phyloP scores from a whole-genome alignment of 192 early-diverging fungal species.

The Umbelopsis isabellina region DNA sequence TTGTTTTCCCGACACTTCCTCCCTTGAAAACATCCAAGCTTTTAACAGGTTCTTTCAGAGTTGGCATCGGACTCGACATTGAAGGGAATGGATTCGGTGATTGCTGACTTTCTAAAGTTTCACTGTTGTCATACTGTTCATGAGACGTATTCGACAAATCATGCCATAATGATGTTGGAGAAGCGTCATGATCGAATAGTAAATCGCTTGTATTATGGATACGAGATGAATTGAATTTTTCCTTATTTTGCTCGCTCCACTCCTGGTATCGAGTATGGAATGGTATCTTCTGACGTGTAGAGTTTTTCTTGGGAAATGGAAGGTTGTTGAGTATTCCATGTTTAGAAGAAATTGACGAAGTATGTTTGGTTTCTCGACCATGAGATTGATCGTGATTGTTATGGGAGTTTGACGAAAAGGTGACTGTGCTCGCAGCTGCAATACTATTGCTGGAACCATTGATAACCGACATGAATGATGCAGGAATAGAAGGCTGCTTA shows the following conservation, averaged over 20 bases:
- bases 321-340: slow-evolving; percentile 11
- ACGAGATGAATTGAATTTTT: neutral
- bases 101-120: neutral
- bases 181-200: too few species aligned
- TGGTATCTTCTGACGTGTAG: slow-evolving; percentile 23
- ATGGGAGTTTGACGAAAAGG: neutral
- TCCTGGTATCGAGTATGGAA: slow-evolving; percentile 37
- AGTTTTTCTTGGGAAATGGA: slow-evolving; percentile 23
- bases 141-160: neutral
- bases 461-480: slow-evolving; percentile 5
- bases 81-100: slow-evolving; percentile 7
- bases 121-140: neutral
- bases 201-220: neutral
- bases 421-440: neutral
- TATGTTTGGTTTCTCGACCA: neutral
- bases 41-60: neutral
- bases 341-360: neutral
- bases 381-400: neutral
- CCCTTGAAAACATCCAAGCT: neutral
- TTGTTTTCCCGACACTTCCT: slow-evolving; percentile 4
- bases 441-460: neutral
- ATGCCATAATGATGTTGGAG: too few species aligned
- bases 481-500: slow-evolving; percentile 5
- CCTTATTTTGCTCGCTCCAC: slow-evolving; percentile 27
- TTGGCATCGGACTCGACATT: slow-evolving; percentile 8